Conservation (phyloP, 2,329 filamentous ascomycete genomes). For the Claviceps paspali region DNA sequence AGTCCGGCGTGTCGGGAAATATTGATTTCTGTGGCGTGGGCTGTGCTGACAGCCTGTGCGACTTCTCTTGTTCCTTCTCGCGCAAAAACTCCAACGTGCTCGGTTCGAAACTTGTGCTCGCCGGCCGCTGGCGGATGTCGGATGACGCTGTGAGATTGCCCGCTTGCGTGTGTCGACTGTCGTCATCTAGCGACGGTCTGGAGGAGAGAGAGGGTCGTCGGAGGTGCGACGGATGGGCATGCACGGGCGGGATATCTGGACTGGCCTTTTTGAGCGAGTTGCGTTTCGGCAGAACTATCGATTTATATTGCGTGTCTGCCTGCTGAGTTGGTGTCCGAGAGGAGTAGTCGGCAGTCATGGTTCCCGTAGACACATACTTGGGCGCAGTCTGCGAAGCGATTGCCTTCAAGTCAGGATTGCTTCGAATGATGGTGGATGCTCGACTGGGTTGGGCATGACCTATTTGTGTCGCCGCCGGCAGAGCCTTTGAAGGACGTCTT, state of each 20-base stretch:
- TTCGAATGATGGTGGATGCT: conserved; percentile 49
- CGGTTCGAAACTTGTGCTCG: conserved; percentile 70
- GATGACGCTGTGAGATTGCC: conserved; percentile 14
- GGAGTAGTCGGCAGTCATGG: conserved; percentile 55
- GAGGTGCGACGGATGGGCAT: conserved; percentile 12
- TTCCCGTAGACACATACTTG: conserved; percentile 46
- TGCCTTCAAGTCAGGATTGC: conserved; percentile 44
- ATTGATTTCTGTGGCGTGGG: background rate
- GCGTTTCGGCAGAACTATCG: conserved; percentile 4
- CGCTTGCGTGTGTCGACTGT: conserved; percentile 8
- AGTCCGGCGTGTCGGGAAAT: background rate
- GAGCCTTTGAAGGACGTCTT: conserved; percentile 20
- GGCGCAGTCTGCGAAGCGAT: conserved; percentile 31
- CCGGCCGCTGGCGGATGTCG: conserved; percentile 47
- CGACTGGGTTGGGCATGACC: conserved; percentile 32
- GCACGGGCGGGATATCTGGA: conserved; percentile 5
- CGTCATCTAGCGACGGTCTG: conserved; percentile 10
- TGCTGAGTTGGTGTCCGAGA: conserved; percentile 24
- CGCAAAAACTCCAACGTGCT: conserved; percentile 64
- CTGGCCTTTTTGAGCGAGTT: background rate
- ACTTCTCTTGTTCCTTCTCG: conserved; percentile 48
- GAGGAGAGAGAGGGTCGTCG: conserved; percentile 10
- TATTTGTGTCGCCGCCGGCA: conserved; percentile 26
- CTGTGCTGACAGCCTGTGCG: conserved; percentile 14
- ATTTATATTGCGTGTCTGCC: conserved; percentile 8